Base-by-base conservation (phyloP, 495 filamentous ascomycete genomes). In the Tuber brumale region DNA sequence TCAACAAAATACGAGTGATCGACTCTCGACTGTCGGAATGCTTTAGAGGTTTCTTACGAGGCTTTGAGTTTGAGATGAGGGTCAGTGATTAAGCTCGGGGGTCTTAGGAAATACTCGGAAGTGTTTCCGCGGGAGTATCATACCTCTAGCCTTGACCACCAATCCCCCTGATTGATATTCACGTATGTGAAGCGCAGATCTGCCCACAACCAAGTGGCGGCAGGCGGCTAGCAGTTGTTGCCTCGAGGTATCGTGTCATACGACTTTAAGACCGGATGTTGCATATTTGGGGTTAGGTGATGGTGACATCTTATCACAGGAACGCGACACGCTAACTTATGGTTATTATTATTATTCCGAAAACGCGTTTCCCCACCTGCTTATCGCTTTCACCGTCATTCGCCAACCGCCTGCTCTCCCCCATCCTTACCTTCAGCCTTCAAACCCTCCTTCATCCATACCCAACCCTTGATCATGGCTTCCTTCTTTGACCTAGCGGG, bases 401-500 rank as follows among this genome's bases (percentile, higher is more conserved):
- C 46, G 44, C 16, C 70, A 45, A 71, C 43, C 27, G 44, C 45
- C 35, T 39, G 44, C 44, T 44, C 43, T 42, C n/a, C 69, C 69
- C 70, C n/a, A 46, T 45, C 41, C 35, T 46, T 21, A 35, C 37
- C 71, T 37, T 19, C 43, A 23, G n/a, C 5, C 12, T 31, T 31
- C 27, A 66, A 16, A 66, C 57, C 12, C 21, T 41, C n/a, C 23
- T 16, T 41, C 74, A 31, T 66, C 39, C 3, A 16, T 69, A 73
- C 27, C 77, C 46, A 14, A 31, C 73, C 39, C 43, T 19, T 70
- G 51, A 37, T 51, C 31, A 92, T 92, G 89, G 89, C 93, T 43
- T 94, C 87, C 83, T 99, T 98, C 86, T 99, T 99, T 85, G 94
- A 95, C 83, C 89, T 97, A 79, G 97, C 94, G 85, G 95, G 94